phyloP scores from a whole-genome alignment of 2,329 filamentous ascomycete species.

The Aspergillus hiratsukae region DNA sequence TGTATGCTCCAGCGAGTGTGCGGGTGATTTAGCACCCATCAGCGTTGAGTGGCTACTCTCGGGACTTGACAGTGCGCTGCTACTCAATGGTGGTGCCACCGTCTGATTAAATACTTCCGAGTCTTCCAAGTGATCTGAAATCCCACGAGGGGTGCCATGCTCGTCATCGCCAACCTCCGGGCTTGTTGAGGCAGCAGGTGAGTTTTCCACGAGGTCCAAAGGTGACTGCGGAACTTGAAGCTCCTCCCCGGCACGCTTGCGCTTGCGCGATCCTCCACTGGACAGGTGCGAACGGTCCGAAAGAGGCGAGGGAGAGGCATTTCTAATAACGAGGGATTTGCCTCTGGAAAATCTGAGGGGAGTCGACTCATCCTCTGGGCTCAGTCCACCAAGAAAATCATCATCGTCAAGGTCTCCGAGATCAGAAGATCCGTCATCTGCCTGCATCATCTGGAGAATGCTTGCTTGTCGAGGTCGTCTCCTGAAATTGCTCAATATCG shows the following conservation, averaged over 20 bases:
- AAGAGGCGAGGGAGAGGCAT: slow-evolving; percentile 18
- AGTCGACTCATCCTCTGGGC: slow-evolving; percentile 44
- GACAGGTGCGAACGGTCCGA: slow-evolving; percentile 23
- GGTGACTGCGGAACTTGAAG: slow-evolving; percentile 27
- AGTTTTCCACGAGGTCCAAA: slow-evolving; percentile 14
- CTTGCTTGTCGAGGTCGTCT: slow-evolving; percentile 42
- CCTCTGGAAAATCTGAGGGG: slow-evolving; percentile 35
- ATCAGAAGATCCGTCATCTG: slow-evolving; percentile 36
- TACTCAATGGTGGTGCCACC: slow-evolving; percentile 37
- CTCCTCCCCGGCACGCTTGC: slow-evolving; percentile 28
- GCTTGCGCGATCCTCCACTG: slow-evolving; percentile 32
- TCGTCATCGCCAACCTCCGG: slow-evolving; percentile 1
- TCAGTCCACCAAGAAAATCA: slow-evolving; percentile 41
- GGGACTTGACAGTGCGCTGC: slow-evolving; percentile 23
- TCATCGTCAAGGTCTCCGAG: slow-evolving; percentile 30
- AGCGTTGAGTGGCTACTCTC: slow-evolving; percentile 5
- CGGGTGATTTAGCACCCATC: neutral
- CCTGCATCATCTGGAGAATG: slow-evolving; percentile 43
- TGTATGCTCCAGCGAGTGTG: neutral
- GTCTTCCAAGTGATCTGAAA: slow-evolving; percentile 10
- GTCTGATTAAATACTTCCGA: slow-evolving; percentile 31
- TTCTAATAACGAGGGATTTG: slow-evolving; percentile 25
- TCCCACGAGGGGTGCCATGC: slow-evolving; percentile 4
- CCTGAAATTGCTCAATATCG: slow-evolving; percentile 42
- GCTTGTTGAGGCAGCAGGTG: slow-evolving; percentile 14